These are phyloP conservation scores for Achaetomiella virescens DNA, from an alignment of 495 filamentous ascomycete species.

Conservation along the genomic window DNA sequence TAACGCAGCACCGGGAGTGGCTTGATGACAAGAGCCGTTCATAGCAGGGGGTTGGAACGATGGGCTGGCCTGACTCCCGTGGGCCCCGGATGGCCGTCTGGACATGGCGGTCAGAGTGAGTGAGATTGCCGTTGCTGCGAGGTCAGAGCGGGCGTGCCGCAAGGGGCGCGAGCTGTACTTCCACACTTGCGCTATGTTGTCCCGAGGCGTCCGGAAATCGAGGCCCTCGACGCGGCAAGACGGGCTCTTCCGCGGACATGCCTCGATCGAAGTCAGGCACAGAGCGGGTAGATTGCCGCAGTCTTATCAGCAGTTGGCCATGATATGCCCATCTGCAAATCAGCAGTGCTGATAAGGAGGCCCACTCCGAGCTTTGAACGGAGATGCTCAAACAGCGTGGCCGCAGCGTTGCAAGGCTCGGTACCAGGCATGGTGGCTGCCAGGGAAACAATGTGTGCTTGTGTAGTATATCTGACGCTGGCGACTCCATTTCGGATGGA, in stretches of 20 bases:
- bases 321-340: constrained; percentile 16
- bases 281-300: neutral
- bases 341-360: constrained; percentile 25
- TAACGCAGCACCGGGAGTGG: constrained; percentile 1
- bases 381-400: constrained; percentile 21
- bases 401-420: neutral
- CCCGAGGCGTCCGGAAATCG: constrained; percentile 2
- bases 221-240: neutral
- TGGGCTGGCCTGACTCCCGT: neutral
- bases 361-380: constrained; percentile 17
- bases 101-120: too few species aligned
- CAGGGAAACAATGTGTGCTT: neutral
- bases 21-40: neutral
- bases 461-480: neutral
- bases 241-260: constrained; percentile 18
- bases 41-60: neutral
- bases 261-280: neutral
- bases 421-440: neutral
- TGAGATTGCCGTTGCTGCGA: neutral
- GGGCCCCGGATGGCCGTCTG: neutral
- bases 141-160: neutral
- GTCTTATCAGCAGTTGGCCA: constrained; percentile 25
- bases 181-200: neutral
- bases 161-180: neutral
- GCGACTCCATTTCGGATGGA: neutral